Conservation (phyloP, 2,329 filamentous ascomycete genomes). For the Penicillium sp. region DNA sequence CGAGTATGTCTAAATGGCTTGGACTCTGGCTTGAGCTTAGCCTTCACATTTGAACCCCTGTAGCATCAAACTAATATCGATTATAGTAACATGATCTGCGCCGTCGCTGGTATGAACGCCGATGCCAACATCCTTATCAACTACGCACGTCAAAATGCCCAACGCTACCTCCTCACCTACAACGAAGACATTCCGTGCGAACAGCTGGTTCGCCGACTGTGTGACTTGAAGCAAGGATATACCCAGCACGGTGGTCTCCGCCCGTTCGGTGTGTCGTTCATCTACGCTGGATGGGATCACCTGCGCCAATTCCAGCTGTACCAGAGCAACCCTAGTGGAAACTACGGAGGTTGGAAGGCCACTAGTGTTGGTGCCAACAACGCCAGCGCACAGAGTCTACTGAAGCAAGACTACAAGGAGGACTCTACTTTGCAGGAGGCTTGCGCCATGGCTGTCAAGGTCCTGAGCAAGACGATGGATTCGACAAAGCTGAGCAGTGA, state of each 20-base stretch:
- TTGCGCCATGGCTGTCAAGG: slow-evolving; percentile 96
- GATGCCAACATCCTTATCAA: slow-evolving; percentile 99
- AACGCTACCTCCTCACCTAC: slow-evolving; percentile 97
- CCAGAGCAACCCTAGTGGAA: slow-evolving; percentile 97
- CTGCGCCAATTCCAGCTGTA: slow-evolving; percentile 98
- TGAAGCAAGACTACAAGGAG: slow-evolving; percentile 99
- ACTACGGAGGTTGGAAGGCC: slow-evolving; percentile 99
- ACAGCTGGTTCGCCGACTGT: slow-evolving; percentile 93
- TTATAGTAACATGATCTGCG: slow-evolving; percentile 97
- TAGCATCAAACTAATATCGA: slow-evolving; percentile 24
- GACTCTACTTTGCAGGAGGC: slow-evolving; percentile 96
- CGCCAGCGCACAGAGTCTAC: slow-evolving; percentile 90
- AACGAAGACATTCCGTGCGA: slow-evolving; percentile 99
- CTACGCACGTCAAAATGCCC: slow-evolving; percentile 95
- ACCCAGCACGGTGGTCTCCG: slow-evolving; percentile 98
- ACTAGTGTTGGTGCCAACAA: slow-evolving; percentile 98
- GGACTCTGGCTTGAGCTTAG: background rate
- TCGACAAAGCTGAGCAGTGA: slow-evolving; percentile 98
- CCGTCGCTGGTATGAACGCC: slow-evolving; percentile 97
- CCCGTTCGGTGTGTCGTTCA: slow-evolving; percentile 98
- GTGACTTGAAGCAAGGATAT: slow-evolving; percentile 98
- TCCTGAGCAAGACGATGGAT: slow-evolving; percentile 99
- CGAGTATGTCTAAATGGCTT: slow-evolving; percentile 68
- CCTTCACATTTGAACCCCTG: background rate
- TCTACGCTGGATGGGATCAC: slow-evolving; percentile 97